phyloP scores from a whole-genome alignment of 2,329 filamentous ascomycete genomes.

The Alternaria postmessia region DNA sequence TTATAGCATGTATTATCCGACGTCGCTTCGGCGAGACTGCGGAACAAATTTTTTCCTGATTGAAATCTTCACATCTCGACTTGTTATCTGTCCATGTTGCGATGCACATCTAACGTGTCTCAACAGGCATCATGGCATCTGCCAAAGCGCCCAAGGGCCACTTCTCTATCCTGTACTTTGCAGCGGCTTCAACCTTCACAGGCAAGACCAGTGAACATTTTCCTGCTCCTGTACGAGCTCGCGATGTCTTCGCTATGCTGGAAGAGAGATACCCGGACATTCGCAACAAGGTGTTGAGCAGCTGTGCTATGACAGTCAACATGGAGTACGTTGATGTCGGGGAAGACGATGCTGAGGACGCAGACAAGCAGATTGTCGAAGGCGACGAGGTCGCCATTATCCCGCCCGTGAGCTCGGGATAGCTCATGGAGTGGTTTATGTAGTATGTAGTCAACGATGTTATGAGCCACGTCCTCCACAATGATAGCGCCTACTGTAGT shows the following conservation, averaged over 20 bases:
- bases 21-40: conserved; percentile 41
- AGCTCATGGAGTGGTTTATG: background rate
- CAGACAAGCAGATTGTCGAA: conserved; percentile 65
- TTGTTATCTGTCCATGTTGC: background rate
- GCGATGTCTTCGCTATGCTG: conserved; percentile 70
- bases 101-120: conserved; percentile 22
- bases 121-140: conserved; percentile 45
- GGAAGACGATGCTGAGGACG: conserved; percentile 57
- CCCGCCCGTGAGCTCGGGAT: conserved; percentile 83
- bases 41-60: conserved; percentile 47
- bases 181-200: conserved; percentile 75
- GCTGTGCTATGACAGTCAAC: conserved; percentile 81
- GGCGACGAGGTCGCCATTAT: conserved; percentile 89
- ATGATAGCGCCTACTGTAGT: background rate
- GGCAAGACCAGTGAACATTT: conserved; percentile 71
- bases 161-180: conserved; percentile 85
- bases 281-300: conserved; percentile 70
- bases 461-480: background rate
- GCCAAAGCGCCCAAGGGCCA: conserved; percentile 66
- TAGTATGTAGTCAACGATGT: background rate
- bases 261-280: conserved; percentile 77
- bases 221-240: conserved; percentile 70
- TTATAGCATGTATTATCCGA: conserved; percentile 62
- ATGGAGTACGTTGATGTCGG: conserved; percentile 79
- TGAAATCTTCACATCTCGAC: conserved; percentile 14